Evolutionary conservation across 1,284 basidiomycete genomes (phyloP).

Genomic region (Sutorius eximius): DNA sequence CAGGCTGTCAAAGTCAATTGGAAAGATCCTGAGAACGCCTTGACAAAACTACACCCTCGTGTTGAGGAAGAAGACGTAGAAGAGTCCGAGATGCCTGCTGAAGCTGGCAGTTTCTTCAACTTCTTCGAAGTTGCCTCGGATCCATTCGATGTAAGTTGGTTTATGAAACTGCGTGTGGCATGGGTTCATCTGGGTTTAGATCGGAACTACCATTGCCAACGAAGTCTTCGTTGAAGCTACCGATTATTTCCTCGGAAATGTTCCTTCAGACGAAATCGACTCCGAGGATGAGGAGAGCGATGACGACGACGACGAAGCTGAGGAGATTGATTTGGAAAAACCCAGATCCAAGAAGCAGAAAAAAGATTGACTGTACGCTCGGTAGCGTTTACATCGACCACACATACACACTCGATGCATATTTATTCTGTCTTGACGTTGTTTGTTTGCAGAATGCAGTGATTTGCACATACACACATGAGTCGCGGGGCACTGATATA

Average conservation of each 20-base stretch:
- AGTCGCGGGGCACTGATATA: too few species aligned
- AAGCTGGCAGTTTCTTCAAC: constrained; percentile 86
- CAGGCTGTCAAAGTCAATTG: constrained; percentile 72
- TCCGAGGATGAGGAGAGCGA: constrained; percentile 65
- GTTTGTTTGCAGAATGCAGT: constrained; percentile 10
- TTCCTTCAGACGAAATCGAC: constrained; percentile 56
- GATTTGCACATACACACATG: not conserved
- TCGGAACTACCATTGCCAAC: constrained; percentile 70
- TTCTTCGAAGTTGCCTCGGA: constrained; percentile 73
- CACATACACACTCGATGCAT: constrained; percentile 17
- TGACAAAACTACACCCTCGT: constrained; percentile 77
- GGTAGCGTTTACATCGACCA: constrained; percentile 11
- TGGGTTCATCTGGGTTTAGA: constrained; percentile 40
- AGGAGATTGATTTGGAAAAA: constrained; percentile 82
- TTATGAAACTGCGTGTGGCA: not conserved
- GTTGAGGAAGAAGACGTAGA: constrained; percentile 48
- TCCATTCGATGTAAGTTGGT: constrained; percentile 61
- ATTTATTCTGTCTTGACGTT: constrained; percentile 32
- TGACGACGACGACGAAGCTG: constrained; percentile 67
- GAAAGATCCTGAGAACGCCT: constrained; percentile 76
- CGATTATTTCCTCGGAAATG: constrained; percentile 72
- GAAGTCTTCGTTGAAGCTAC: constrained; percentile 78
- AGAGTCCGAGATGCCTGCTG: constrained; percentile 55
- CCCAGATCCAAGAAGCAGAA: constrained; percentile 69
- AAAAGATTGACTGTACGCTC: constrained; percentile 47